Evolutionary conservation across 148 eudicot species (phyloP).

Genomic region (Heliosperma pusillum): DNA sequence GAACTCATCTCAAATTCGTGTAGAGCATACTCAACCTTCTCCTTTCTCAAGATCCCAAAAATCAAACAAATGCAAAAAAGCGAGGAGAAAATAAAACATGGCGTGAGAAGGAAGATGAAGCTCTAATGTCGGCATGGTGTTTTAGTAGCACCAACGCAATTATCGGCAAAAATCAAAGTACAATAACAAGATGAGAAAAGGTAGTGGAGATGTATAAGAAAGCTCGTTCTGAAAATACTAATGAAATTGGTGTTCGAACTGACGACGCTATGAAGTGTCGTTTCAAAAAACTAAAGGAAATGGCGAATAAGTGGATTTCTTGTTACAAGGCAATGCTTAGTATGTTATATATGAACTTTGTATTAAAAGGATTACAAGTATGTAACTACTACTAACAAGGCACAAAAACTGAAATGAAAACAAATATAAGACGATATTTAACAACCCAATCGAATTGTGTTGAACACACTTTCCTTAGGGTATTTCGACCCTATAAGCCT

Average conservation of each 20-base stretch:
- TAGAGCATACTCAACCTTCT: background rate
- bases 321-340: slow-evolving; percentile 2
- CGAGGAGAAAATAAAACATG: background rate
- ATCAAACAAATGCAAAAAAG: background rate
- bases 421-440: too few species aligned
- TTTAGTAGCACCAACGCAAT: background rate
- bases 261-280: background rate
- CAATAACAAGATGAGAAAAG: background rate
- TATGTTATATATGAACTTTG: too few species aligned
- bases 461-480: too few species aligned
- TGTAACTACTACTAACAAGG: too few species aligned
- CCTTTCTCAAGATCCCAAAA: background rate
- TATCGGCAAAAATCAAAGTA: background rate
- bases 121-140: background rate
- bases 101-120: background rate
- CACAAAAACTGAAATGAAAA: too few species aligned
- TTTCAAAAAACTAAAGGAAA: background rate
- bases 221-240: background rate
- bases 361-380: too few species aligned
- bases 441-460: too few species aligned
- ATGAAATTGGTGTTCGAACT: background rate
- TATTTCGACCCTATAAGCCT: too few species aligned
- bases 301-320: background rate
- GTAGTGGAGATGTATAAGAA: background rate
- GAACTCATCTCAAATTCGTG: background rate